Conservation (phyloP, 176 grass and related monocot genomes). For the Puya raimondii region DNA sequence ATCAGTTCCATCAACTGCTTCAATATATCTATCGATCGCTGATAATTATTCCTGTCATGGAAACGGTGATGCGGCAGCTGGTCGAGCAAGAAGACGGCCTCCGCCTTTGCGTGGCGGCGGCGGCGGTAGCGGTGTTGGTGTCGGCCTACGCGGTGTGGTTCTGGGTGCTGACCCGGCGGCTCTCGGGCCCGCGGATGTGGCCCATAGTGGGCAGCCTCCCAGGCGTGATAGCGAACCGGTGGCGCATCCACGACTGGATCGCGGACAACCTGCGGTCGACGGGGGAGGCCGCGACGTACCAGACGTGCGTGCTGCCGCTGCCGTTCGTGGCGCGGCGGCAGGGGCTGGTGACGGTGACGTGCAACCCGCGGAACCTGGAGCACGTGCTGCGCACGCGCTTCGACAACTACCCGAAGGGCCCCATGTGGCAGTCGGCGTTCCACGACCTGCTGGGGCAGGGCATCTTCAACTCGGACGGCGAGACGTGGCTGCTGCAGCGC, state of each 20-base stretch:
- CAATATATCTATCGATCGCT: not conserved
- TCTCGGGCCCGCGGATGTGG: slow-evolving; percentile 75
- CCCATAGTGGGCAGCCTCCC: slow-evolving; percentile 79
- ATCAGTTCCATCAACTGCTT: not conserved
- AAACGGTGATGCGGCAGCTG: slow-evolving; percentile 7
- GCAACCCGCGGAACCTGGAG: slow-evolving; percentile 92
- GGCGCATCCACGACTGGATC: slow-evolving; percentile 91
- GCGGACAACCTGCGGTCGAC: slow-evolving; percentile 67
- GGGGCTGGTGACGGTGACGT: slow-evolving; percentile 87
- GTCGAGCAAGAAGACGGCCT: slow-evolving; percentile 13
- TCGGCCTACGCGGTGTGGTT: slow-evolving; percentile 81
- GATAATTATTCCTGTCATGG: not conserved
- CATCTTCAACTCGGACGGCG: slow-evolving; percentile 98
- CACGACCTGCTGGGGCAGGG: slow-evolving; percentile 92
- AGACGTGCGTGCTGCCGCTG: slow-evolving; percentile 82
- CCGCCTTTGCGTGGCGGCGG: slow-evolving; percentile 18
- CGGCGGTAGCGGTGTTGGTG: slow-evolving; percentile 17
- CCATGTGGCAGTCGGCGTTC: slow-evolving; percentile 81
- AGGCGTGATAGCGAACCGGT: slow-evolving; percentile 48
- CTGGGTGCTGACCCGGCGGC: slow-evolving; percentile 43
- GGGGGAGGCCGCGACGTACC: slow-evolving; percentile 65
- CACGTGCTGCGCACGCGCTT: slow-evolving; percentile 85
- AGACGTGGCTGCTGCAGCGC: slow-evolving; percentile 90
- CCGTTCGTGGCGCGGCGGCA: slow-evolving; percentile 65
- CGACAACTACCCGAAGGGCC: slow-evolving; percentile 95